phyloP scores from a whole-genome alignment of 2,329 filamentous ascomycete species.

The Venturia oleaginea region DNA sequence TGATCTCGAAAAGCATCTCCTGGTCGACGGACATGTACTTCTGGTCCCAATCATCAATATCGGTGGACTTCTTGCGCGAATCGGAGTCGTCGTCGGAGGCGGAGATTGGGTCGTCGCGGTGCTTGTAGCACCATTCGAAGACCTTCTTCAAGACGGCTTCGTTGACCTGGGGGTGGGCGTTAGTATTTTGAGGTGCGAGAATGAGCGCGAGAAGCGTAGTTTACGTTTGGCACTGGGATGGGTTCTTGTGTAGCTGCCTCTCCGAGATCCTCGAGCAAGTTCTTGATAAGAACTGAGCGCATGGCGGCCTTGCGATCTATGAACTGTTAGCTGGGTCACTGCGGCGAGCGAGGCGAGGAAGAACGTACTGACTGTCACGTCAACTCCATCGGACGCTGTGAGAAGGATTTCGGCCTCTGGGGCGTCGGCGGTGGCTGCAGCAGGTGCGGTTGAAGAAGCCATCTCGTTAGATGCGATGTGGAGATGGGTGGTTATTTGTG shows the following conservation, averaged over 20 bases:
- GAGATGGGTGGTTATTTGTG: not conserved
- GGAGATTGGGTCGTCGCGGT: slow-evolving; percentile 78
- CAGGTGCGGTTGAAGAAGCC: slow-evolving; percentile 15
- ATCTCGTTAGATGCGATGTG: slow-evolving; percentile 20
- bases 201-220: slow-evolving; percentile 17
- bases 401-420: slow-evolving; percentile 30
- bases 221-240: slow-evolving; percentile 75
- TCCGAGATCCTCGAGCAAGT: slow-evolving; percentile 91
- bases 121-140: slow-evolving; percentile 95
- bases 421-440: slow-evolving; percentile 15
- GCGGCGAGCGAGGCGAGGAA: slow-evolving; percentile 16
- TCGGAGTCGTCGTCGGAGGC: slow-evolving; percentile 84
- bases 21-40: slow-evolving; percentile 99
- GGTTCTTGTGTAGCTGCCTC: slow-evolving; percentile 45
- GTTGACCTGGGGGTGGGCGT: slow-evolving; percentile 52
- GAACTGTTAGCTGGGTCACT: slow-evolving; percentile 7
- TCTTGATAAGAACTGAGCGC: slow-evolving; percentile 93
- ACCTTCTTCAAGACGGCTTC: slow-evolving; percentile 92
- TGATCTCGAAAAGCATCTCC: slow-evolving; percentile 99
- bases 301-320: slow-evolving; percentile 72
- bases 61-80: slow-evolving; percentile 93
- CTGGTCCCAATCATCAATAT: slow-evolving; percentile 99
- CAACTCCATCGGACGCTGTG: slow-evolving; percentile 37
- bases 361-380: slow-evolving; percentile 31
- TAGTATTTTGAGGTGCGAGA: slow-evolving; percentile 18